Percentiles rank a stretch among this genome's conserved stretches.
Evolutionary conservation across 352 stramenopile species (phyloP).

Genomic region (Globisporangium spiculum): DNA sequence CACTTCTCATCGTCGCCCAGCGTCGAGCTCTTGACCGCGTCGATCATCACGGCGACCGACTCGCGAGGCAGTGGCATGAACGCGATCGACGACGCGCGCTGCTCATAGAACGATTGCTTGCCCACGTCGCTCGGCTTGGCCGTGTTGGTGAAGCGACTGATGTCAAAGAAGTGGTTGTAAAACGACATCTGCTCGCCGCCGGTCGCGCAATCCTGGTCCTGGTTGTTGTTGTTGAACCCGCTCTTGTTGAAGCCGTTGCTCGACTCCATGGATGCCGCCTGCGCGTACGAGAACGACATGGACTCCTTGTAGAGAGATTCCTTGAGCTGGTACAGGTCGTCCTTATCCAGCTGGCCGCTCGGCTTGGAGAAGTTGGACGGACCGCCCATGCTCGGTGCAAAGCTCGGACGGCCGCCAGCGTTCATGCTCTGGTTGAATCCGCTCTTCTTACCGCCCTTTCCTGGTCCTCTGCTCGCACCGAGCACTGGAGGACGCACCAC

Average conservation of each 20-base stretch:
- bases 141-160: constrained; percentile 21
- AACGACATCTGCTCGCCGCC: constrained; percentile 27
- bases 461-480: constrained; percentile 15
- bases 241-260: constrained; percentile 4
- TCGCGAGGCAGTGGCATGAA: constrained; percentile 48
- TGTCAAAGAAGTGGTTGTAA: constrained; percentile 39
- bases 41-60: constrained; percentile 53
- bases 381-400: constrained; percentile 21
- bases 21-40: constrained; percentile 48
- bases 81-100: constrained; percentile 19
- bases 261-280: constrained; percentile 2
- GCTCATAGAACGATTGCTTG: constrained; percentile 15
- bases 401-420: constrained; percentile 22
- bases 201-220: constrained; percentile 18
- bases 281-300: constrained; percentile 16
- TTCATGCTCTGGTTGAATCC: constrained; percentile 12
- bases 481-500: constrained; percentile 9
- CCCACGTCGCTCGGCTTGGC: constrained; percentile 3
- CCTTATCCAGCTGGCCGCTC: constrained; percentile 23
- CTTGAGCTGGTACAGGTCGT: constrained; percentile 39
- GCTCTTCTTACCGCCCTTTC: constrained; percentile 2
- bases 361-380: constrained; percentile 22
- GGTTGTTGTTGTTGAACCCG: constrained; percentile 5
- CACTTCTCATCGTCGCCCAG: constrained; percentile 50
- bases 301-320: constrained; percentile 37